Base-by-base conservation (phyloP, 129 eudicot species). In the Saposhnikovia divaricata region DNA sequence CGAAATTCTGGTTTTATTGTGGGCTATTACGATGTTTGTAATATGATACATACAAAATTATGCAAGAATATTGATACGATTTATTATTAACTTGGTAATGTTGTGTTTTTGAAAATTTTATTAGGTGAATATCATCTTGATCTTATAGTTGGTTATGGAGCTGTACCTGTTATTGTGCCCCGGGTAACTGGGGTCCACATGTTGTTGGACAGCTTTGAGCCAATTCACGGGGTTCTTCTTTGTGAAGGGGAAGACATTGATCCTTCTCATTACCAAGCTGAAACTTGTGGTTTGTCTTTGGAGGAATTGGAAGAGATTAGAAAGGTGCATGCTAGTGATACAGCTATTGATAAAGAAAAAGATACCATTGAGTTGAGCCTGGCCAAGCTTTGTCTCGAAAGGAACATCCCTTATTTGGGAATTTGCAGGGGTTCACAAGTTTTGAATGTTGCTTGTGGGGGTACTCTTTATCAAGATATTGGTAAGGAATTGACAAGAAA, bases 201-300 rank as follows among this genome's bases (percentile, higher is more conserved):
- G 85, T 79, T 92, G 28, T 68, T 95, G 15, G 93, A 92, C 77
- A 95, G 99, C 80, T 95, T 95, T 21, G 97, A 92, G 83, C 97
- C 99, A 0, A 95, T 95, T 48, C 99, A 95, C 15, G 97, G 99
- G 1, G 97, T 95, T 72, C 99, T 95, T 74, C 86, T 95, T 15
- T 95, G 99, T 65, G 99, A 95, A 84, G 99, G 99, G 6, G 99
- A 95, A 57, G 99, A 95, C 80, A 87, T 95, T 40, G 99, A 95
- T 50, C 99, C 99, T 1, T 90, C 96, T 0, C 83, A 85, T 9
- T 95, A 95, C 66, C 83, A 89, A 25, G 80, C 86, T 1, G 94
- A 92, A 43, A 43, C 77, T 34, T 78, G 87, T 0, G 80, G 59
- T 23, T 78, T 93, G 34, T 88, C 98, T 0, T 80, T 82, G 0